Percentiles rank a stretch among this genome's conserved stretches.
These are phyloP conservation scores for Arachis monticola DNA, from an alignment of 331 rosid genomes.

Conservation along the genomic window DNA sequence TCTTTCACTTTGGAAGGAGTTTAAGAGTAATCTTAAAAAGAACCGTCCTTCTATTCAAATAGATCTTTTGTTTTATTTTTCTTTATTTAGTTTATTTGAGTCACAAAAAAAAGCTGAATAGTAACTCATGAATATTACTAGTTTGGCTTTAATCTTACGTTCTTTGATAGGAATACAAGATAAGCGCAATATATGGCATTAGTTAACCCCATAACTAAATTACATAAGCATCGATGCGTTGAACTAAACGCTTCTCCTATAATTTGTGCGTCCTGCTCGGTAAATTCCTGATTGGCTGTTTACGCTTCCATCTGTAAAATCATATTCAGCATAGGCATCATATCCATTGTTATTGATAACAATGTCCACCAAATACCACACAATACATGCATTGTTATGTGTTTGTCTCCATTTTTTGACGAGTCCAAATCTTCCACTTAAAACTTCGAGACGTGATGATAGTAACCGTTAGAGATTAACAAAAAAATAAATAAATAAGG, in stretches of 20 bases:
- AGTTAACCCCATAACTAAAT: background rate
- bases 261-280: background rate
- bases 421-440: constrained; percentile 1
- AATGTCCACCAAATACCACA: background rate
- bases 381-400: background rate
- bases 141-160: too few species aligned
- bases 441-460: background rate
- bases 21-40: too few species aligned
- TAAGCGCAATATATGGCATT: background rate
- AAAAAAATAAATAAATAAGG: background rate
- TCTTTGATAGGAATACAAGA: too few species aligned
- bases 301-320: background rate
- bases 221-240: background rate
- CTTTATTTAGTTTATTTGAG: too few species aligned
- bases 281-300: background rate
- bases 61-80: too few species aligned
- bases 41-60: too few species aligned
- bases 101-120: too few species aligned
- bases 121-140: too few species aligned
- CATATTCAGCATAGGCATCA: background rate
- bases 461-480: background rate
- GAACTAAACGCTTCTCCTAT: too few species aligned
- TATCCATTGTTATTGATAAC: background rate
- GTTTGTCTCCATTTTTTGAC: constrained; percentile 20
- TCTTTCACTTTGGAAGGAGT: too few species aligned